phyloP scores from a whole-genome alignment of 1,284 basidiomycete species.

The Trichosporon ovoides region DNA sequence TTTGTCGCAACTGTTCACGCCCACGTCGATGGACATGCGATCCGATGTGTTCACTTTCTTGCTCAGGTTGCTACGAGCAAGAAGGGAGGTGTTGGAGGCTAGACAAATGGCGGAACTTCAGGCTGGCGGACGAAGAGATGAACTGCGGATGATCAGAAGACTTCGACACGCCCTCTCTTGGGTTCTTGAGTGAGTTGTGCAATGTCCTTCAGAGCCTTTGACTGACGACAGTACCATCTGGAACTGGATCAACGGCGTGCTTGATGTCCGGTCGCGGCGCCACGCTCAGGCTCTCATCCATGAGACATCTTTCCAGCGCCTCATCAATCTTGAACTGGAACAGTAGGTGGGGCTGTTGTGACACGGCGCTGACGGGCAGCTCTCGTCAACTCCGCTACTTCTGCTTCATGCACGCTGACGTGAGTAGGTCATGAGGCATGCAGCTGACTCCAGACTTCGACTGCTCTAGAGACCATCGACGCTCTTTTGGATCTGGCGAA shows the following conservation, averaged over 20 bases:
- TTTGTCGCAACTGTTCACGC: conserved; percentile 68
- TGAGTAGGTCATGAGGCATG: conserved; percentile 40
- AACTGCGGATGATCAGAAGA: conserved; percentile 64
- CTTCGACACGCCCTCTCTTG: conserved; percentile 69
- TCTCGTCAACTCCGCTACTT: conserved; percentile 59
- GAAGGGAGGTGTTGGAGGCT: conserved; percentile 50
- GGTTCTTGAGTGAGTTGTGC: conserved; percentile 67
- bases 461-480: conserved; percentile 54
- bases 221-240: conserved; percentile 57
- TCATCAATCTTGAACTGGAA: conserved; percentile 64
- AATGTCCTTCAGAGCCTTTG: no score
- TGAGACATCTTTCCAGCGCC: conserved; percentile 65
- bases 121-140: conserved; percentile 44
- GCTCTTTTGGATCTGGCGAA: conserved; percentile 68
- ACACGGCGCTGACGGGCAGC: conserved; percentile 47
- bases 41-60: conserved; percentile 69
- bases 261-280: conserved; percentile 26
- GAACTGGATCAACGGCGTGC: conserved; percentile 66
- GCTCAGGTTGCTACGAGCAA: conserved; percentile 67
- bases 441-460: conserved; percentile 59
- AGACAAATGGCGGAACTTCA: conserved; percentile 55
- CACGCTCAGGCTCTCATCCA: conserved; percentile 54
- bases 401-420: conserved; percentile 63
- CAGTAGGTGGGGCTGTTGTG: conserved; percentile 57
- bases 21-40: conserved; percentile 58